Conservation (phyloP, 179 eudicot species). For the Sideroxylon spinosum region DNA sequence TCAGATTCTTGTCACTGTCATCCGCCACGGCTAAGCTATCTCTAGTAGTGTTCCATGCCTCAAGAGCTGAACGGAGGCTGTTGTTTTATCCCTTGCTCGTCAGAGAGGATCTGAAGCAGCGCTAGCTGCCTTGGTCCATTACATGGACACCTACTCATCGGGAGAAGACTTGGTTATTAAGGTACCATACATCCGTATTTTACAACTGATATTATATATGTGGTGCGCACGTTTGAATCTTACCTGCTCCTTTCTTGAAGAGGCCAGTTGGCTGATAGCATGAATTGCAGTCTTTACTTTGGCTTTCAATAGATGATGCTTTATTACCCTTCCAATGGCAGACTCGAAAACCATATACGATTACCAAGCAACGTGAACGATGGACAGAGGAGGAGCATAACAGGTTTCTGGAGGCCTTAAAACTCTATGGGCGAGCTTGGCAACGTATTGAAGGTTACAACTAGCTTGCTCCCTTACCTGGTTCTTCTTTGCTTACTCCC, state of each 20-base stretch:
- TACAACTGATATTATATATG: background rate
- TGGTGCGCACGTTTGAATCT: background rate
- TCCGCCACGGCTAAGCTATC: constrained; percentile 28
- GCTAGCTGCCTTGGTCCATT: constrained; percentile 26
- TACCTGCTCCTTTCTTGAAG: constrained; percentile 15
- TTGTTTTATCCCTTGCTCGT: constrained; percentile 31
- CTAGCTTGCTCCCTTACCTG: constrained; percentile 1
- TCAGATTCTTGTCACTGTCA: constrained; percentile 23
- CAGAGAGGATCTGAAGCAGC: constrained; percentile 43
- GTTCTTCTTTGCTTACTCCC: background rate
- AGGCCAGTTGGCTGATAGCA: background rate
- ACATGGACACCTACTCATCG: constrained; percentile 79
- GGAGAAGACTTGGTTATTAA: constrained; percentile 76
- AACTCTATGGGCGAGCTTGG: constrained; percentile 98
- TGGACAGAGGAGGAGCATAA: constrained; percentile 99
- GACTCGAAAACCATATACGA: constrained; percentile 94
- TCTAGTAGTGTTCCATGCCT: constrained; percentile 22
- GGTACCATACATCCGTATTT: constrained; percentile 29
- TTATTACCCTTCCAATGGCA: constrained; percentile 23
- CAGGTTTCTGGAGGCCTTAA: constrained; percentile 91
- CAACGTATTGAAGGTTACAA: constrained; percentile 91
- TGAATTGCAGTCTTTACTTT: background rate
- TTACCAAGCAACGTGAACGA: constrained; percentile 96
- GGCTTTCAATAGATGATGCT: background rate
- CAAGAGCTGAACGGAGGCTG: constrained; percentile 32